Evolutionary conservation across 2,329 filamentous ascomycete species (phyloP), one percentile per base, ranked within the genome.

Genomic region (Trichoderma aggressivum): DNA sequence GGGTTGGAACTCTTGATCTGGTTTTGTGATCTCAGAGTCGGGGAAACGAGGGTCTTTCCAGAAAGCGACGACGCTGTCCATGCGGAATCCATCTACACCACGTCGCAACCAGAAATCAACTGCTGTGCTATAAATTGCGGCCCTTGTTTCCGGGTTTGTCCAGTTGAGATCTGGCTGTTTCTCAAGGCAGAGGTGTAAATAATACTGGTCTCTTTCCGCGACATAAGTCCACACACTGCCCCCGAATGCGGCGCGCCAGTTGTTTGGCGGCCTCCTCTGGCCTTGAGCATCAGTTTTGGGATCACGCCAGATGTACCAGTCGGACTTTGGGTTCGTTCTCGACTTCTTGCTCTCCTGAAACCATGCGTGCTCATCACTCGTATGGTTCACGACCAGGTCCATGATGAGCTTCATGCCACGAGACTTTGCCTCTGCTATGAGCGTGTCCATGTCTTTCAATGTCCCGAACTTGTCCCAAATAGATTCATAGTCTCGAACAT

Each of bases 111-210:
- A 92, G 77, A 91, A 92, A 10, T 84, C 82, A 82, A 91, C 88
- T 21, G 66, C 39, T 24, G 30, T 60, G 36, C 87, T 81, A 76
- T 90, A 88, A 1, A 91, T 86, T 0, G 88, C 89, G 63, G 86
- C 79, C 26, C 88, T 84, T 3, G 89, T 86, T 2, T 85, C 84
- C 0, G 82, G 81, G 71, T 88, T 88, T 74, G 90, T 87, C 89
- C 90, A 92, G 78, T 92, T 92, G 21, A 92, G 82, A 74, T 92
- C 90, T 0, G 90, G 90, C 75, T 92, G 90, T 70, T 88, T 85
- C 0, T 83, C 83, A 5, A 86, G 84, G 76, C 90, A 92, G 6
- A 92, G 83, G 71, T 87, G 85, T 0, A 91, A 85, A 74, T 90
- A 84, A 72, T 82, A 82, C 67, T 82, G 78, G 1, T 76, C 71